Conservation (phyloP, 2,329 filamentous ascomycete genomes). For the Fusarium scirpi region DNA sequence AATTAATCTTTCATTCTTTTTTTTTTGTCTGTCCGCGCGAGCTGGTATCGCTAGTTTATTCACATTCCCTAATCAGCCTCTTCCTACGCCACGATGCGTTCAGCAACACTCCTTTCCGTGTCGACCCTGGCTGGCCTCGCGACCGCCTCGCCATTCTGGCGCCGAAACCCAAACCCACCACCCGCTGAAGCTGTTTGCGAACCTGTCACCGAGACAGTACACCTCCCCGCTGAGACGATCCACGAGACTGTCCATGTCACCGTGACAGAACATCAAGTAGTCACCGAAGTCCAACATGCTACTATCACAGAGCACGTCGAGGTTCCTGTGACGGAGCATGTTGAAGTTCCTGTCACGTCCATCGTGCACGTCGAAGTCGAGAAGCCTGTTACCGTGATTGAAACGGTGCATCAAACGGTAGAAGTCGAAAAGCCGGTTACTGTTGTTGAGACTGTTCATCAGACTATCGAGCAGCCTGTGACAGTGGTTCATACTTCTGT, state of each 20-base stretch:
- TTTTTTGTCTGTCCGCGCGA: slow-evolving; percentile 21
- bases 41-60: slow-evolving; percentile 31
- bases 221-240: slow-evolving; percentile 16
- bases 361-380: slow-evolving; percentile 19
- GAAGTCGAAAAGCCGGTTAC: slow-evolving; percentile 26
- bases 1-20: slow-evolving; percentile 18
- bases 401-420: slow-evolving; percentile 14
- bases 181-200: slow-evolving; percentile 23
- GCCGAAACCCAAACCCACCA: slow-evolving; percentile 12
- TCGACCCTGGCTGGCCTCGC: slow-evolving; percentile 23
- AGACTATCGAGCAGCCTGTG: slow-evolving; percentile 11
- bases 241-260: slow-evolving; percentile 17
- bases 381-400: slow-evolving; percentile 14
- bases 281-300: slow-evolving; percentile 4
- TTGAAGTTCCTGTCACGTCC: not conserved
- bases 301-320: slow-evolving; percentile 9
- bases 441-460: slow-evolving; percentile 19
- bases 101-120: slow-evolving; percentile 19
- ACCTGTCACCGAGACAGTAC: slow-evolving; percentile 25
- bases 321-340: slow-evolving; percentile 16
- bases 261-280: slow-evolving; percentile 1
- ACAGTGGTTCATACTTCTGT: not conserved
- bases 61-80: not conserved
- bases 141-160: slow-evolving; percentile 29
- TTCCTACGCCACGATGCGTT: slow-evolving; percentile 5